Percentiles rank a stretch among this genome's conserved stretches.
phyloP scores from a whole-genome alignment of 2,329 filamentous ascomycete species.

The Apiospora kogelbergensis region DNA sequence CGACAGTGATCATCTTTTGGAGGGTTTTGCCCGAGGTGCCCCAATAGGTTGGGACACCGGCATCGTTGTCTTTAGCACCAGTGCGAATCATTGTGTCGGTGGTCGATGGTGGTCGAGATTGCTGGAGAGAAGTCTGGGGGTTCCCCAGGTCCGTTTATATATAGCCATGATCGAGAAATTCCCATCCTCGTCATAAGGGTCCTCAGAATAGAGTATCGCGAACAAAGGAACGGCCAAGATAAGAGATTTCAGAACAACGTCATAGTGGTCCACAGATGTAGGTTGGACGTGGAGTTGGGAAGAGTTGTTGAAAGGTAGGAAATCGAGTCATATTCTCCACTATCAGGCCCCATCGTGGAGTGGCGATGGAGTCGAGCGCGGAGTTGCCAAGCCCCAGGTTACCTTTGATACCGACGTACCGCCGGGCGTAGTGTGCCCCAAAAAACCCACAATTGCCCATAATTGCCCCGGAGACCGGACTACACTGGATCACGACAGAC shows the following conservation, averaged over 20 bases:
- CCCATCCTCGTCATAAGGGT: not conserved
- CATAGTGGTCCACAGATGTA: constrained; percentile 6
- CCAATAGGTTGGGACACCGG: constrained; percentile 31
- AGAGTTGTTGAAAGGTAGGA: not conserved
- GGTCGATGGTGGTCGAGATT: not conserved
- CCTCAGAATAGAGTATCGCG: constrained; percentile 3
- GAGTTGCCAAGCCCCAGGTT: constrained; percentile 7
- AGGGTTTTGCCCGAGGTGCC: constrained; percentile 28
- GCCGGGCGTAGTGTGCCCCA: constrained; percentile 8
- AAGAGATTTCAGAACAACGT: constrained; percentile 9
- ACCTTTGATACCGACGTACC: constrained; percentile 10
- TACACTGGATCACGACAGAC: not conserved
- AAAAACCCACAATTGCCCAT: not conserved
- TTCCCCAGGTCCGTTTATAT: constrained; percentile 10
- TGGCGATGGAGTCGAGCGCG: constrained; percentile 5
- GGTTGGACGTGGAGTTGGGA: not conserved
- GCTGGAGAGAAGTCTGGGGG: constrained; percentile 8
- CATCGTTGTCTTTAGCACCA: constrained; percentile 26
- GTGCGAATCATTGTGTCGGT: constrained; percentile 13
- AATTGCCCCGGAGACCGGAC: constrained; percentile 7
- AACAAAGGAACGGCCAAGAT: constrained; percentile 3
- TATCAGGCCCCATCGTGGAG: constrained; percentile 7
- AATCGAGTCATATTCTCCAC: constrained; percentile 7
- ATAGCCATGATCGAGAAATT: not conserved
- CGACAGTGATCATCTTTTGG: constrained; percentile 28